Conservation (phyloP, 768 basidiomycete species). For the Kwoniella newhampshirensis region DNA sequence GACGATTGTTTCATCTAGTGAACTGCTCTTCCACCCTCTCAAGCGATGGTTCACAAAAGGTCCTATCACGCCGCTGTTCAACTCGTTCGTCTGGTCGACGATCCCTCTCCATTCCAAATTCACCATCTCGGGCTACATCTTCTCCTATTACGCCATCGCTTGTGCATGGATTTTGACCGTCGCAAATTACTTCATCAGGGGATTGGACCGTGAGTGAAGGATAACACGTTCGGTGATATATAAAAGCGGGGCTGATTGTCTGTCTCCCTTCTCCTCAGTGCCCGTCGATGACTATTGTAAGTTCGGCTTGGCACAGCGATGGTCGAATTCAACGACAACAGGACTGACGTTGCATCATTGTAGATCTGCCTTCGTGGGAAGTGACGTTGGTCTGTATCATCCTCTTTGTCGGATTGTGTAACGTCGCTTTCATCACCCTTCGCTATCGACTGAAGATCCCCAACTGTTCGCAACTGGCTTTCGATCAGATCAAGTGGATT, state of each 20-base stretch:
- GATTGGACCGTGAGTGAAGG: slow-evolving; percentile 53
- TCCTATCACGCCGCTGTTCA: slow-evolving; percentile 64
- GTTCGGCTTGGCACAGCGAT: slow-evolving; percentile 55
- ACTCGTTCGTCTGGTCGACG: slow-evolving; percentile 51
- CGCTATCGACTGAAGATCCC: slow-evolving; percentile 31
- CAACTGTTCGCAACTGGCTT: slow-evolving; percentile 19
- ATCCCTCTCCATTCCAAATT: slow-evolving; percentile 61
- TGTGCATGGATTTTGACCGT: slow-evolving; percentile 64
- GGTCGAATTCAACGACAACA: background rate
- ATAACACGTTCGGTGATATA: slow-evolving; percentile 2
- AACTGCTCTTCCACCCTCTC: slow-evolving; percentile 79
- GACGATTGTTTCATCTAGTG: slow-evolving; percentile 32
- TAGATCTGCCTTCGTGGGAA: slow-evolving; percentile 54
- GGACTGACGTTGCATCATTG: too few relatives aligned
- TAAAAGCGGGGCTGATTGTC: too few relatives aligned
- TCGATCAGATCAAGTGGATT: slow-evolving; percentile 58
- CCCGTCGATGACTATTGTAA: slow-evolving; percentile 70
- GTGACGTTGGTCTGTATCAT: slow-evolving; percentile 72
- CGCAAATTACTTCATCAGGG: slow-evolving; percentile 70
- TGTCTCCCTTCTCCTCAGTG: slow-evolving; percentile 49
- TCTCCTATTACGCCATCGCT: slow-evolving; percentile 59
- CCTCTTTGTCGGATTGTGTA: slow-evolving; percentile 66
- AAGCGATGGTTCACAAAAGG: slow-evolving; percentile 73
- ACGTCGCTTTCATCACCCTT: slow-evolving; percentile 58
- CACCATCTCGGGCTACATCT: slow-evolving; percentile 61